Evolutionary conservation across 1,284 basidiomycete genomes (phyloP).

Genomic region (Vanrija sp.): DNA sequence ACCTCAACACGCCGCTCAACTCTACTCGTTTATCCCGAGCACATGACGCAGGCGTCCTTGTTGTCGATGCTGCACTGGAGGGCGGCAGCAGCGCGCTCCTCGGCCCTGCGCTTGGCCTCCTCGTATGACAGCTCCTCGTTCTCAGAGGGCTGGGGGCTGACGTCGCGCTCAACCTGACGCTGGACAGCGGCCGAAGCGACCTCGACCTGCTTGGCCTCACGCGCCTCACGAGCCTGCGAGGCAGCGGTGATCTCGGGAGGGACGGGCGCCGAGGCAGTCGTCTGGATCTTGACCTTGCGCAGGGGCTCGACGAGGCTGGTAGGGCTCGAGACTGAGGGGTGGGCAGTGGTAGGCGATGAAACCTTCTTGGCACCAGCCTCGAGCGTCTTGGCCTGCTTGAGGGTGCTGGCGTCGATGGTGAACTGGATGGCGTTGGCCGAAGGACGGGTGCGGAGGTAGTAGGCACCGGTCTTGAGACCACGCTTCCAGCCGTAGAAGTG

Average conservation of each 20-base stretch:
- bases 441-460: slow-evolving; percentile 89
- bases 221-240: slow-evolving; percentile 15
- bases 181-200: slow-evolving; percentile 11
- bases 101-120: slow-evolving; percentile 49
- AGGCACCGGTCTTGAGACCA: slow-evolving; percentile 96
- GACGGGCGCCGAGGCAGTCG: slow-evolving; percentile 29
- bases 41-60: slow-evolving; percentile 51
- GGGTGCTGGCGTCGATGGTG: slow-evolving; percentile 79
- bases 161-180: neutral
- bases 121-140: slow-evolving; percentile 50
- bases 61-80: slow-evolving; percentile 51
- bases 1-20: neutral
- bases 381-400: slow-evolving; percentile 53
- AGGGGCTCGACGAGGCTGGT: slow-evolving; percentile 34
- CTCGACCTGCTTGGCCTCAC: slow-evolving; percentile 2
- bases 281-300: slow-evolving; percentile 41
- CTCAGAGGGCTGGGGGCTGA: slow-evolving; percentile 29
- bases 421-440: slow-evolving; percentile 97
- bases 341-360: slow-evolving; percentile 4
- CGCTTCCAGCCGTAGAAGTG: slow-evolving; percentile 99
- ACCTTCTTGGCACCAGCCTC: slow-evolving; percentile 37
- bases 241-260: slow-evolving; percentile 23
- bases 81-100: slow-evolving; percentile 49
- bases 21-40: slow-evolving; percentile 42
- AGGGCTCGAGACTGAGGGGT: slow-evolving; percentile 10